These are phyloP conservation scores for Peronosclerospora sorghi DNA, from an alignment of 352 stramenopile genomes.

Conservation along the genomic window DNA sequence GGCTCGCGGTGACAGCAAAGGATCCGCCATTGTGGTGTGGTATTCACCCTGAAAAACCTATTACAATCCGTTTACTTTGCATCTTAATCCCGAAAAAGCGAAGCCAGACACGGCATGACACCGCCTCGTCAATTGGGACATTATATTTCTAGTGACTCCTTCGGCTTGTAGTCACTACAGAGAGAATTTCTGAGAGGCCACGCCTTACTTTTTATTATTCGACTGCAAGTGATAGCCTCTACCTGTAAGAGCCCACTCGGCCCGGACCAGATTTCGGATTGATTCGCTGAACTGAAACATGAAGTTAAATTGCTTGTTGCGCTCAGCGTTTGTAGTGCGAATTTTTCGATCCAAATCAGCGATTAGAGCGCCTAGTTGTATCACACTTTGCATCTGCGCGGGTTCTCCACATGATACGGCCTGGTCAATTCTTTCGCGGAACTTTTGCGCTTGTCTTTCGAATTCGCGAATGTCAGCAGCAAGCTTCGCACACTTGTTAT, in stretches of 20 bases:
- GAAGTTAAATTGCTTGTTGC: slow-evolving; percentile 47
- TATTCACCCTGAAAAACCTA: too few relatives aligned
- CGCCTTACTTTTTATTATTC: too few relatives aligned
- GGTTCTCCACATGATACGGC: slow-evolving; percentile 36
- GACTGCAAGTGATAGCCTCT: slow-evolving; percentile 4
- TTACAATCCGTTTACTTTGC: too few relatives aligned
- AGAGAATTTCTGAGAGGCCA: too few relatives aligned
- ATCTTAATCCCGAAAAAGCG: too few relatives aligned
- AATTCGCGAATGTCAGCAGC: slow-evolving; percentile 16
- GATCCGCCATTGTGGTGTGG: too few relatives aligned
- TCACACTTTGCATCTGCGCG: slow-evolving; percentile 31
- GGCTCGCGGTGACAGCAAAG: too few relatives aligned
- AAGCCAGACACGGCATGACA: too few relatives aligned
- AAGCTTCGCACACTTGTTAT: slow-evolving; percentile 38
- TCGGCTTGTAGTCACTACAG: too few relatives aligned
- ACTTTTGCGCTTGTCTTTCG: slow-evolving; percentile 19
- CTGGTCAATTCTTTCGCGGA: slow-evolving; percentile 30
- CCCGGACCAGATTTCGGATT: slow-evolving; percentile 25
- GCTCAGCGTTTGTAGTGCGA: slow-evolving; percentile 18
- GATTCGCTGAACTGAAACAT: slow-evolving; percentile 53
- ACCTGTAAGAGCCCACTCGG: slow-evolving; percentile 16
- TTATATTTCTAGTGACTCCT: too few relatives aligned
- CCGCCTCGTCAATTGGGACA: too few relatives aligned
- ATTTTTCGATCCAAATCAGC: slow-evolving; percentile 25
- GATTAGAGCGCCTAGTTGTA: slow-evolving; percentile 26